Percentiles rank a stretch among this genome's conserved stretches.
Conservation (phyloP, 1,139 yeast genomes). For the Wickerhamiella infanticola region DNA sequence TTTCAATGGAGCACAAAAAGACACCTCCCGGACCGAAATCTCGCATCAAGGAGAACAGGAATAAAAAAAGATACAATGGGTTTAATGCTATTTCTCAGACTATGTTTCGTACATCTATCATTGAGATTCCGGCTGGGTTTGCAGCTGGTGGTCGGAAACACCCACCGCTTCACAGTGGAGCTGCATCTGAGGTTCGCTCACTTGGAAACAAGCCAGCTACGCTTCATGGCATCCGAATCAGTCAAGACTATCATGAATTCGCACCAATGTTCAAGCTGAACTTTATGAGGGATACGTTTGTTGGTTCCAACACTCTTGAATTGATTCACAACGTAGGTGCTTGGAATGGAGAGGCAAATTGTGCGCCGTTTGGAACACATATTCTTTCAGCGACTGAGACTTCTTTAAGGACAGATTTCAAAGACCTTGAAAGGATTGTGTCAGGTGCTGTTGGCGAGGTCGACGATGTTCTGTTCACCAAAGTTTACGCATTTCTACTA, state of each 20-base stretch:
- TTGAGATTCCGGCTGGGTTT: constrained; percentile 2
- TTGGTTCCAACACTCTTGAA: constrained; percentile 7
- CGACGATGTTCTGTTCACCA: constrained; percentile 1
- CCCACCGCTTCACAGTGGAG: neutral
- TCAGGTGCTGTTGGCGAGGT: constrained; percentile 1
- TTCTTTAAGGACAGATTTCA: constrained; percentile 3
- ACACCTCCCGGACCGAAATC: no score
- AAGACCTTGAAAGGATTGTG: constrained; percentile 1
- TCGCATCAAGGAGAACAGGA: no score
- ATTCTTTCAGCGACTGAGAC: neutral
- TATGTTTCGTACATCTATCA: constrained; percentile 6
- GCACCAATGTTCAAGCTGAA: neutral
- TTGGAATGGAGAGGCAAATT: constrained; percentile 2
- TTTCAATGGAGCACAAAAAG: no score
- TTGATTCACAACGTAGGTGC: neutral
- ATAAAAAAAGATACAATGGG: neutral
- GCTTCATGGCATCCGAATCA: neutral
- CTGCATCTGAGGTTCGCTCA: no score
- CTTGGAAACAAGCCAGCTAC: neutral
- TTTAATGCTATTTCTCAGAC: neutral
- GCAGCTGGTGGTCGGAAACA: neutral
- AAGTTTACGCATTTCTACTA: constrained; percentile 10
- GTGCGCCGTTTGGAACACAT: constrained; percentile 4
- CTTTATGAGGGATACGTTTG: constrained; percentile 3
- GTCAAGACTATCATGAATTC: neutral